Conservation (phyloP, 768 basidiomycete genomes). For the Suillus bovinus region DNA sequence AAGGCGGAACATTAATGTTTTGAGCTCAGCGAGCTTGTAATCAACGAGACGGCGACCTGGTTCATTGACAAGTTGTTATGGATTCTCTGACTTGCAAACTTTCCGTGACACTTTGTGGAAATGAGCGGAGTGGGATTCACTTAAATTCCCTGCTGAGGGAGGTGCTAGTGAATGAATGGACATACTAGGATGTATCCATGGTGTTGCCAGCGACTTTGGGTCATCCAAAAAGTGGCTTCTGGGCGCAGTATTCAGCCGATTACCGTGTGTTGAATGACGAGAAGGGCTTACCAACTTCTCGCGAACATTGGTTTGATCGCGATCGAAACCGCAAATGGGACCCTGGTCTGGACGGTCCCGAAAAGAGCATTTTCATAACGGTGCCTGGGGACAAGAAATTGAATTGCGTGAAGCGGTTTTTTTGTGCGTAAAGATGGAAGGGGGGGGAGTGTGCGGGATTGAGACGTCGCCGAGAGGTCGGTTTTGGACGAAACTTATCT, state of each 20-base stretch:
- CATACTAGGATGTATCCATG: constrained; percentile 33
- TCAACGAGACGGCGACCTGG: constrained; percentile 13
- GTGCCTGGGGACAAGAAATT: constrained; percentile 28
- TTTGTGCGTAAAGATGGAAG: constrained; percentile 13
- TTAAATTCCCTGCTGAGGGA: background rate
- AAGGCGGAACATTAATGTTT: background rate
- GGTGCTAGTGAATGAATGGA: no score
- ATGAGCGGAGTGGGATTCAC: background rate
- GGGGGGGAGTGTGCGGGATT: background rate
- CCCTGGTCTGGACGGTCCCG: constrained; percentile 34
- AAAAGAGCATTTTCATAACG: constrained; percentile 23
- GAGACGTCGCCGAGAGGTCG: background rate
- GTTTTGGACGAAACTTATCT: constrained; percentile 12
- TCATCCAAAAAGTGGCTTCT: background rate
- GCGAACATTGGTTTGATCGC: constrained; percentile 24
- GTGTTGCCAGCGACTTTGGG: constrained; percentile 3
- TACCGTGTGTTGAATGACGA: constrained; percentile 28
- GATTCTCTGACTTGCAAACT: background rate
- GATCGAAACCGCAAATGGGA: constrained; percentile 22
- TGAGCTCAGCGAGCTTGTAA: constrained; percentile 8
- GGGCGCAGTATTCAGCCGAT: constrained; percentile 22
- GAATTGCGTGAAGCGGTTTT: constrained; percentile 15
- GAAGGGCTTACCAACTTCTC: constrained; percentile 14
- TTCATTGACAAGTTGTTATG: constrained; percentile 4
- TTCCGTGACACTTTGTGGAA: constrained; percentile 5